Base-by-base conservation (phyloP, 352 stramenopile species). In the Globisporangium alternatum region DNA sequence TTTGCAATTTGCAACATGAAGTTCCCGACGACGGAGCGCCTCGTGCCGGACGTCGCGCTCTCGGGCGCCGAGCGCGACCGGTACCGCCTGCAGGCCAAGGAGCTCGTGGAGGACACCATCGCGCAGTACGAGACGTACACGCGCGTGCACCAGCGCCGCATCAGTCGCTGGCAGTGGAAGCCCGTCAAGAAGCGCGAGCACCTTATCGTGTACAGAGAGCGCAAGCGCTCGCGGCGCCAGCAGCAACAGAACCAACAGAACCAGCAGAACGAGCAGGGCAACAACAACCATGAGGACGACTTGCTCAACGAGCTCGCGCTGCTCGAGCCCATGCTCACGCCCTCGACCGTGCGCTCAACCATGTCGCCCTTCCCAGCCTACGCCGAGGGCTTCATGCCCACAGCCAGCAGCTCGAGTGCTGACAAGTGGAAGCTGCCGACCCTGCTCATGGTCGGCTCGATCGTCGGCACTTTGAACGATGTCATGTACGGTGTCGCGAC, bases 381-480 rank as follows among this genome's bases (percentile, higher is more conserved):
- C 10, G 21, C 47, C 22, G 21, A 53, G 47, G 47, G 47, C 47
- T 30, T 21, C 37, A 28, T 60, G 35, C 35, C n/a, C 3, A 75
- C 68, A 61, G 45, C 65, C 12, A 25, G 54, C 25, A 21, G 21
- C 21, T 28, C 35, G 21, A 31, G 47, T 53, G 9, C 21, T 17
- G 45, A 5, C 45, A 9, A 66, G 12, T 66, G 60, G 51, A 62
- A 52, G 0, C 72, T 74, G n/a, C 79, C 78, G 1, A 83, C 72
- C n/a, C 65, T 90, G 53, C 59, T 86, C n/a, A 68, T 86, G 41
- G 60, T 85, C 15, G 82, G 82, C 10, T 77, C 78, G 6, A 54
- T 89, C n/a, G 63, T 74, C 5, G 78, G 80, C 10, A 71, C 61
- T n/a, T 62, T 91, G 37, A 77, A 91, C 30, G 81, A 89, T 57